phyloP scores from a whole-genome alignment of 2,329 filamentous ascomycete species.

The Clonostachys rosea region DNA sequence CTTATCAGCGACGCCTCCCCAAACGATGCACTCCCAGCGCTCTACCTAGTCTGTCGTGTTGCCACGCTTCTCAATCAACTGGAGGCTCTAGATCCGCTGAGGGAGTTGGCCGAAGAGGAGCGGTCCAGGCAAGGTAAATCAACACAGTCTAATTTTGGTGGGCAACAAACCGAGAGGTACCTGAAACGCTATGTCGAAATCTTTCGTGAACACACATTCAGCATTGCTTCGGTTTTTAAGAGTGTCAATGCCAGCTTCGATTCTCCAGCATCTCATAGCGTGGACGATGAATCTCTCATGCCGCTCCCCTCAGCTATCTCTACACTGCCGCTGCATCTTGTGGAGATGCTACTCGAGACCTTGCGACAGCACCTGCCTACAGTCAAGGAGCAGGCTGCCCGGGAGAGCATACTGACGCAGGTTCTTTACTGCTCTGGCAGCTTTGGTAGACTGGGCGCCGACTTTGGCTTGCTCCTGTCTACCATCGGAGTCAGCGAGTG shows the following conservation, averaged over 20 bases:
- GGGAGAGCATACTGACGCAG: conserved; percentile 87
- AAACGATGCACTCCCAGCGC: conserved; percentile 70
- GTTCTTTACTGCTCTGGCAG: conserved; percentile 91
- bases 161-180: conserved; percentile 91
- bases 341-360: conserved; percentile 75
- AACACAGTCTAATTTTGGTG: conserved; percentile 53
- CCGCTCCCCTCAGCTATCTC: conserved; percentile 72
- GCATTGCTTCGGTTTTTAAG: conserved; percentile 89
- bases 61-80: conserved; percentile 76
- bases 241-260: conserved; percentile 58
- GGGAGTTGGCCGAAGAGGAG: conserved; percentile 88
- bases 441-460: conserved; percentile 81
- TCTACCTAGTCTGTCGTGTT: conserved; percentile 85
- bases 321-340: conserved; percentile 80
- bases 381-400: conserved; percentile 71
- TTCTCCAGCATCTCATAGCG: conserved; percentile 4
- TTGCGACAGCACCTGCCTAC: conserved; percentile 74
- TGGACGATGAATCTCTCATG: conserved; percentile 31
- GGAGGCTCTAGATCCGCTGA: conserved; percentile 77
- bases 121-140: conserved; percentile 34
- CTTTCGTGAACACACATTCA: conserved; percentile 95
- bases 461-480: conserved; percentile 87
- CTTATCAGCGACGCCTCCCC: conserved; percentile 33
- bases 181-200: conserved; percentile 96
- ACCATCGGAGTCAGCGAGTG: conserved; percentile 59